phyloP scores from a whole-genome alignment of 2,329 filamentous ascomycete species.

The Huntiella moniliformis region DNA sequence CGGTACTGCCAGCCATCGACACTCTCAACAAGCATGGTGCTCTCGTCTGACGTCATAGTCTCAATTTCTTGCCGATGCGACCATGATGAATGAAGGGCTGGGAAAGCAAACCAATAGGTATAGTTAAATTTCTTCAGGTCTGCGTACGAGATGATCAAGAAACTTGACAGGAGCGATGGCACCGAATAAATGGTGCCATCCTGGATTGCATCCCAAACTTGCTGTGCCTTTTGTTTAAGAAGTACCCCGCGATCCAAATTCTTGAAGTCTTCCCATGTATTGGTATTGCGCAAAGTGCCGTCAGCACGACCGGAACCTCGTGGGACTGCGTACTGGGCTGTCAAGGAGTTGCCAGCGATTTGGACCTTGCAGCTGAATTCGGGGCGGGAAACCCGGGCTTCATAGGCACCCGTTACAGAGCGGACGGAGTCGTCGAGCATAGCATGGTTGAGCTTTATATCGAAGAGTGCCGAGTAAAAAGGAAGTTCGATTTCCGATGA shows the following conservation, averaged over 20 bases:
- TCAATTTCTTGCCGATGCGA: slow-evolving; percentile 36
- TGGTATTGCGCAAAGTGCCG: slow-evolving; percentile 88
- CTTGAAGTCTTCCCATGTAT: slow-evolving; percentile 86
- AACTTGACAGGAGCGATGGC: slow-evolving; percentile 76
- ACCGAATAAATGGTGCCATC: slow-evolving; percentile 93
- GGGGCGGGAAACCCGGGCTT: slow-evolving; percentile 56
- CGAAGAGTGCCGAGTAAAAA: slow-evolving; percentile 85
- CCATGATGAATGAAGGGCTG: slow-evolving; percentile 80
- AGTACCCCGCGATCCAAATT: slow-evolving; percentile 42
- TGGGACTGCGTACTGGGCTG: slow-evolving; percentile 38
- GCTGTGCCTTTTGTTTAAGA: slow-evolving; percentile 13
- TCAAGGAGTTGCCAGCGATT: slow-evolving; percentile 71
- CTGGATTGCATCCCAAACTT: slow-evolving; percentile 96
- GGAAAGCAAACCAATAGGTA: slow-evolving; percentile 96
- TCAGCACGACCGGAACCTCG: slow-evolving; percentile 62
- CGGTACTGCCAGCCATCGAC: slow-evolving; percentile 76
- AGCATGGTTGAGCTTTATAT: slow-evolving; percentile 88
- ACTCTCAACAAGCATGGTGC: slow-evolving; percentile 57
- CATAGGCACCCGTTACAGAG: slow-evolving; percentile 71
- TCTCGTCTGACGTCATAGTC: slow-evolving; percentile 48
- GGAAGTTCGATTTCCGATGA: slow-evolving; percentile 85
- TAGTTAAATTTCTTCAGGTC: slow-evolving; percentile 96
- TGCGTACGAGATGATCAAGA: slow-evolving; percentile 76
- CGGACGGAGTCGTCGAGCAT: slow-evolving; percentile 89
- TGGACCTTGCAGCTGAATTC: slow-evolving; percentile 76